A percentile compares a stretch with the other conserved stretches of the same genome.
These are phyloP conservation scores for Penicillium sp. DNA, from an alignment of 2,329 filamentous ascomycete genomes.

Conservation along the genomic window DNA sequence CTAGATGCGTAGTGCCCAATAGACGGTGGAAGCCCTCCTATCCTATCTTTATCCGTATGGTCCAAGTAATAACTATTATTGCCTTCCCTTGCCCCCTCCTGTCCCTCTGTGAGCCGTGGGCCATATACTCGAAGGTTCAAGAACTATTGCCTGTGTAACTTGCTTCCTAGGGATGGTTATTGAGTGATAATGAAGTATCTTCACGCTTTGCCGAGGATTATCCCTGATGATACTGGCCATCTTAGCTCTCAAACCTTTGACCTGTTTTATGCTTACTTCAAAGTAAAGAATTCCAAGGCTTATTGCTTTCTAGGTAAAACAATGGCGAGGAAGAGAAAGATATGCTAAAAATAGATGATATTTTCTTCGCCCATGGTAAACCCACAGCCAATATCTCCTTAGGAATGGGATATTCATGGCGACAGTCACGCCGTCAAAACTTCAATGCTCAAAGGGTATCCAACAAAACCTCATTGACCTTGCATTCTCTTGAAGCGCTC, in stretches of 20 bases:
- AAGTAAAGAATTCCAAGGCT: background rate
- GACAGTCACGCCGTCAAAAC: background rate
- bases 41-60: background rate
- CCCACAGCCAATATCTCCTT: background rate
- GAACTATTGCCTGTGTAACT: background rate
- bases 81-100: background rate
- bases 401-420: background rate
- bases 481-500: constrained; percentile 74
- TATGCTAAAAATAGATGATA: background rate
- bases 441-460: constrained; percentile 1
- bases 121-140: background rate
- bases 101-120: background rate
- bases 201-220: background rate
- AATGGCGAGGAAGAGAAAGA: background rate
- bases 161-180: constrained; percentile 1
- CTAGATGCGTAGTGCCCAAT: background rate
- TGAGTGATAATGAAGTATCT: background rate
- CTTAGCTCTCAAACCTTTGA: background rate
- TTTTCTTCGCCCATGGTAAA: background rate
- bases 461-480: constrained; percentile 25
- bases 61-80: background rate
- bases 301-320: background rate
- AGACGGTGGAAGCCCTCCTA: background rate
- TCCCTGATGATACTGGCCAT: background rate
- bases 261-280: background rate